These are phyloP conservation scores for Peronospora belbahrii DNA, from an alignment of 352 stramenopile species.

Conservation along the genomic window DNA sequence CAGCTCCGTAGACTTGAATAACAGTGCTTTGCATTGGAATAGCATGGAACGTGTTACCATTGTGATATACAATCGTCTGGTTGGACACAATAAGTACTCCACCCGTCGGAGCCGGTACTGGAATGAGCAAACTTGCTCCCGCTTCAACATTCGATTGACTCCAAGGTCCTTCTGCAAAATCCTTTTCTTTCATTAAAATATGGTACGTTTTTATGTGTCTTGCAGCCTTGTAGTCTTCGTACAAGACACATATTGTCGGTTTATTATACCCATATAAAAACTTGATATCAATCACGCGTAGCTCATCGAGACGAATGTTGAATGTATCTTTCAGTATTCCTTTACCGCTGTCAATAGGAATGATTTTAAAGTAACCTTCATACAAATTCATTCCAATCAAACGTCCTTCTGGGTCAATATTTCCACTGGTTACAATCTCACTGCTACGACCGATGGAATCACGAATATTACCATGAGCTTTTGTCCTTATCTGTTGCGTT, in stretches of 20 bases:
- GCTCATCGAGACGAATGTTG: slow-evolving; percentile 90
- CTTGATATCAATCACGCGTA: slow-evolving; percentile 90
- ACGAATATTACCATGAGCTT: slow-evolving; percentile 78
- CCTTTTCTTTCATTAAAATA: slow-evolving; percentile 86
- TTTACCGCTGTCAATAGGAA: slow-evolving; percentile 77
- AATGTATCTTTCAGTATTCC: slow-evolving; percentile 82
- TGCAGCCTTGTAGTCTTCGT: slow-evolving; percentile 86
- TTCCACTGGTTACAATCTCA: slow-evolving; percentile 83
- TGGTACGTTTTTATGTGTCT: slow-evolving; percentile 90
- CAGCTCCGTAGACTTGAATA: slow-evolving; percentile 84
- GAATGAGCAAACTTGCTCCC: slow-evolving; percentile 83
- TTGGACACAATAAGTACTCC: slow-evolving; percentile 89
- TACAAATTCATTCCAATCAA: slow-evolving; percentile 90
- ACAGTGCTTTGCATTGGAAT: slow-evolving; percentile 89
- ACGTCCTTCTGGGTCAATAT: slow-evolving; percentile 80
- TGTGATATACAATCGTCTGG: slow-evolving; percentile 89
- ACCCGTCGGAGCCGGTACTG: slow-evolving; percentile 70
- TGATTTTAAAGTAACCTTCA: slow-evolving; percentile 88
- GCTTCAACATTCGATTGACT: slow-evolving; percentile 85
- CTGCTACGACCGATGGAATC: slow-evolving; percentile 83
- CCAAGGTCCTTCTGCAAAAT: slow-evolving; percentile 86
- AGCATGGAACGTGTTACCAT: slow-evolving; percentile 79
- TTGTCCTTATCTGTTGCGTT: slow-evolving; percentile 71
- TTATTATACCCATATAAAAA: slow-evolving; percentile 87
- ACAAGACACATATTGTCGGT: slow-evolving; percentile 88